These are phyloP conservation scores for Aspergillus ochraceus DNA, from an alignment of 2,329 filamentous ascomycete species.

Conservation along the genomic window DNA sequence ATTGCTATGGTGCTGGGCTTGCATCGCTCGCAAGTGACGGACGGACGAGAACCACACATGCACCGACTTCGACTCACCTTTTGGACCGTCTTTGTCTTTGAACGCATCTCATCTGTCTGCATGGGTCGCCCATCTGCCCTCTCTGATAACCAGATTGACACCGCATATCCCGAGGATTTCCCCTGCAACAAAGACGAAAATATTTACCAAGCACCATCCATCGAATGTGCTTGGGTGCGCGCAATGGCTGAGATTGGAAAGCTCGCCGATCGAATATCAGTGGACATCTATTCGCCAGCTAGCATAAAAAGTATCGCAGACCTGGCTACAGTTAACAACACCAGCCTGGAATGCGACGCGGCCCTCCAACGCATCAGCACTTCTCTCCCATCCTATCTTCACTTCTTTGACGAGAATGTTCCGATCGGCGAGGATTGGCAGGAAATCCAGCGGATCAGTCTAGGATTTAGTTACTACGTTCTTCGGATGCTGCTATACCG, in stretches of 20 bases:
- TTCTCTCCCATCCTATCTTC: slow-evolving; percentile 8
- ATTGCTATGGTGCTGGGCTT: slow-evolving; percentile 14
- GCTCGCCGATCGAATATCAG: slow-evolving; percentile 10
- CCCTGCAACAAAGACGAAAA: neutral
- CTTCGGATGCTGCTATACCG: slow-evolving; percentile 14
- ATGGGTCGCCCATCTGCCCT: slow-evolving; percentile 15
- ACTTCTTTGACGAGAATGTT: slow-evolving; percentile 14
- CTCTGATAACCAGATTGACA: slow-evolving; percentile 15
- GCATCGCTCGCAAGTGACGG: slow-evolving; percentile 15
- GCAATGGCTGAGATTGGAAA: slow-evolving; percentile 14
- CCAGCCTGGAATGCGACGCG: slow-evolving; percentile 9
- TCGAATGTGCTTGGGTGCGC: slow-evolving; percentile 10
- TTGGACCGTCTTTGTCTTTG: slow-evolving; percentile 13
- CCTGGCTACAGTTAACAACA: slow-evolving; percentile 5
- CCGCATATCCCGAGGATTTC: slow-evolving; percentile 13
- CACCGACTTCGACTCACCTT: slow-evolving; percentile 14
- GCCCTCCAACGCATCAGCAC: slow-evolving; percentile 9
- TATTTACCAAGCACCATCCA: slow-evolving; percentile 1
- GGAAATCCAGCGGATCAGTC: slow-evolving; percentile 14
- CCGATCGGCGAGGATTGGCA: slow-evolving; percentile 14
- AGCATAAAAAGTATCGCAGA: slow-evolving; percentile 9
- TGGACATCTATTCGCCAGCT: slow-evolving; percentile 13
- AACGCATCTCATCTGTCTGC: slow-evolving; percentile 13
- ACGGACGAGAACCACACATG: slow-evolving; percentile 9
- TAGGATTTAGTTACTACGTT: slow-evolving; percentile 10